These are phyloP conservation scores for Iris macrosiphon DNA, from an alignment of 106 monocot genomes.

Conservation along the genomic window DNA sequence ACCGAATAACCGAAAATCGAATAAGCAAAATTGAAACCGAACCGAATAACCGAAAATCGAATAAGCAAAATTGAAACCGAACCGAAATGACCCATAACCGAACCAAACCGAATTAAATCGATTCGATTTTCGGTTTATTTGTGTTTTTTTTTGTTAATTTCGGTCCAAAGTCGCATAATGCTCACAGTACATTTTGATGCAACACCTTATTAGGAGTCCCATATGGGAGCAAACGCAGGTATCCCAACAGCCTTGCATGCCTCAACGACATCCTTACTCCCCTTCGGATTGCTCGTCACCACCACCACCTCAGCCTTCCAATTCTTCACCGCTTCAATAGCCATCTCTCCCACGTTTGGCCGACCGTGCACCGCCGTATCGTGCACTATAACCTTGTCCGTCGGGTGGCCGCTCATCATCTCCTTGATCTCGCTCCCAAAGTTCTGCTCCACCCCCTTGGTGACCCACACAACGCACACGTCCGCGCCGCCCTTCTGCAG, in stretches of 20 bases:
- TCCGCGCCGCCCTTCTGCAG: constrained; percentile 32
- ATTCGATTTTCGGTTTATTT: too few species aligned
- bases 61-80: too few species aligned
- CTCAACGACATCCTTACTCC: constrained; percentile 24
- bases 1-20: too few species aligned
- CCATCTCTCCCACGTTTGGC: constrained; percentile 22
- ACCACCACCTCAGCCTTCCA: constrained; percentile 39
- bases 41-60: too few species aligned
- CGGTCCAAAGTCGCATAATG: too few species aligned
- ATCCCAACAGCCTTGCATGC: constrained; percentile 24
- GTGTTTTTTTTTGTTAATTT: too few species aligned
- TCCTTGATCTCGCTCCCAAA: constrained; percentile 48
- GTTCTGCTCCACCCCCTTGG: constrained; percentile 49
- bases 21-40: too few species aligned
- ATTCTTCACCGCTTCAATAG: constrained; percentile 17
- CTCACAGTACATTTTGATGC: too few species aligned
- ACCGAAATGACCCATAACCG: too few species aligned
- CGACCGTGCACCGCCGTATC: constrained; percentile 21
- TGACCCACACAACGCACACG: constrained; percentile 55
- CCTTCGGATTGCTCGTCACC: constrained; percentile 35
- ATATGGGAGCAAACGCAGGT: constrained; percentile 27
- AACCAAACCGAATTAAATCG: too few species aligned
- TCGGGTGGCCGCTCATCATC: constrained; percentile 20
- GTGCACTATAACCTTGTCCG: constrained; percentile 27
- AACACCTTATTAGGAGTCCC: constrained; percentile 36